These are phyloP conservation scores for Aspergillus cejpii DNA, from an alignment of 2,329 filamentous ascomycete genomes.

Conservation along the genomic window DNA sequence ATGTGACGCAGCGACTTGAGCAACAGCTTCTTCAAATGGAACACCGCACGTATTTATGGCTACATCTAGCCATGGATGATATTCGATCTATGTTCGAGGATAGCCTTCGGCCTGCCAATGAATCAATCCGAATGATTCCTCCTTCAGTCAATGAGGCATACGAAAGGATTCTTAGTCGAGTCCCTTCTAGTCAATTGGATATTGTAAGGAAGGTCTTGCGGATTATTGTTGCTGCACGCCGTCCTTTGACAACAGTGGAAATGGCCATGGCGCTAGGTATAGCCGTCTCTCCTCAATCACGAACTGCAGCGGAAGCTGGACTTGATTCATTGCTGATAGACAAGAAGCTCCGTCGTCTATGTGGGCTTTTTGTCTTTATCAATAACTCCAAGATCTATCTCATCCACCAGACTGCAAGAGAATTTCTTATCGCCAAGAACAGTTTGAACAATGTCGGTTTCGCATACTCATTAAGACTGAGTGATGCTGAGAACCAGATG, in stretches of 20 bases:
- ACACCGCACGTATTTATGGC: constrained; percentile 19
- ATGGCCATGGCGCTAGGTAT: constrained; percentile 12
- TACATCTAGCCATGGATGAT: constrained; percentile 15
- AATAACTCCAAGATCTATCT: constrained; percentile 15
- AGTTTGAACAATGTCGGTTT: background rate
- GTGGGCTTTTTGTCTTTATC: constrained; percentile 14
- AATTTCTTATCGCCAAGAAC: background rate
- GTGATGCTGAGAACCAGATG: background rate
- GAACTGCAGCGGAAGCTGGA: background rate
- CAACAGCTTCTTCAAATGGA: constrained; percentile 14
- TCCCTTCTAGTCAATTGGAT: background rate
- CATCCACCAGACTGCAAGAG: constrained; percentile 15
- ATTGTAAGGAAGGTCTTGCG: constrained; percentile 7
- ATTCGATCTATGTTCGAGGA: constrained; percentile 5
- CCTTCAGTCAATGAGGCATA: constrained; percentile 11
- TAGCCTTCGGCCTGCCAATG: constrained; percentile 8
- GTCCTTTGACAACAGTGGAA: constrained; percentile 11
- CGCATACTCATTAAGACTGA: background rate
- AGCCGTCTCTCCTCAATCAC: background rate
- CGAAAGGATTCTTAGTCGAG: constrained; percentile 11
- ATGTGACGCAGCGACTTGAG: constrained; percentile 5
- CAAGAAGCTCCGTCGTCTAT: background rate
- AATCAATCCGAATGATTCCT: constrained; percentile 10
- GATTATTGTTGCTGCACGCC: constrained; percentile 13
- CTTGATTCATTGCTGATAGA: background rate